A percentile compares a stretch with the other conserved stretches of the same genome.
These are phyloP conservation scores for Borealophlyctis nickersoniae DNA, from an alignment of 192 early-diverging fungal species.

Conservation along the genomic window DNA sequence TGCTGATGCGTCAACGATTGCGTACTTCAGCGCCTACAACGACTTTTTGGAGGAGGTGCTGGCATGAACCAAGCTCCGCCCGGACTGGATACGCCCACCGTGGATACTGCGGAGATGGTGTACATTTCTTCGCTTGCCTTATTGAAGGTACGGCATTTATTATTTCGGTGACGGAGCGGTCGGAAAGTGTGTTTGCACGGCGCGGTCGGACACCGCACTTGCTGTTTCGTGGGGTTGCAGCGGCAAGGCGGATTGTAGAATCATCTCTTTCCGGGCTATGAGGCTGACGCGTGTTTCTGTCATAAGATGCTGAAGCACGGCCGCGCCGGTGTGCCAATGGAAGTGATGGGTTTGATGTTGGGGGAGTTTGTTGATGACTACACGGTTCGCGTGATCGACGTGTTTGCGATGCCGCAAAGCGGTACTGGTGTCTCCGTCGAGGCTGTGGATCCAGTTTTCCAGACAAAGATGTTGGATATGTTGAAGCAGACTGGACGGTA, in stretches of 20 bases:
- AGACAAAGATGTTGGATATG: conserved; percentile 99
- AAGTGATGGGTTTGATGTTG: conserved; percentile 99
- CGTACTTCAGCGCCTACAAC: conserved; percentile 33
- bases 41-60: conserved; percentile 38
- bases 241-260: too few species aligned
- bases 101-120: conserved; percentile 98
- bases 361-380: conserved; percentile 99
- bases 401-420: conserved; percentile 99
- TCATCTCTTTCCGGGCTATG: too few species aligned
- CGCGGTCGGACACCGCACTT: too few species aligned
- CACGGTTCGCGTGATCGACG: conserved; percentile 97
- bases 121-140: conserved; percentile 98
- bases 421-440: conserved; percentile 99
- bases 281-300: too few species aligned
- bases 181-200: too few species aligned
- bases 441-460: conserved; percentile 98
- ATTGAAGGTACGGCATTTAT: conserved; percentile 84
- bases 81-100: conserved; percentile 81
- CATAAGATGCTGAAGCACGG: conserved; percentile 53
- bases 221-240: too few species aligned
- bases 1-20: too few species aligned
- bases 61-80: conserved; percentile 33
- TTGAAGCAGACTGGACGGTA: conserved; percentile 97
- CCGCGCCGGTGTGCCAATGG: conserved; percentile 97
- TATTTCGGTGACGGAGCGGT: too few species aligned